Evolutionary conservation across 345 rosid species (phyloP).

Genomic region (Acer saccharum): DNA sequence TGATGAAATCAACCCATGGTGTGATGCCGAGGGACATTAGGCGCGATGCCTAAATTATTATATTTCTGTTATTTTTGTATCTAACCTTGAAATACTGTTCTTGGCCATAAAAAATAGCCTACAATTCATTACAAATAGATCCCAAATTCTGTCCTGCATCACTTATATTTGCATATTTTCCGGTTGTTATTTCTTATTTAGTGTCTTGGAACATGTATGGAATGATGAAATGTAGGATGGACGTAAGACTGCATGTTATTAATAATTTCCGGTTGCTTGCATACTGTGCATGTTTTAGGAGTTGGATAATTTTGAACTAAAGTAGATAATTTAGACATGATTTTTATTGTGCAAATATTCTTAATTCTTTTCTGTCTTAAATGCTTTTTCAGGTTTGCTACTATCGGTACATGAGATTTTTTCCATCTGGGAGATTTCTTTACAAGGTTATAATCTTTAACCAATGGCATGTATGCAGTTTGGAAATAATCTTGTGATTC

Average conservation of each 20-base stretch:
- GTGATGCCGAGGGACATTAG: not conserved
- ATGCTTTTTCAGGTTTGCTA: constrained; percentile 75
- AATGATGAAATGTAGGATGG: not conserved
- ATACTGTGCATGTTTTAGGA: not conserved
- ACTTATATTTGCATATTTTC: not conserved
- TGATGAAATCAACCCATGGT: not conserved
- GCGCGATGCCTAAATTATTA: not conserved
- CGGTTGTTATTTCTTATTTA: not conserved
- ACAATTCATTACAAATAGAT: not conserved
- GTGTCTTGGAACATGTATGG: not conserved
- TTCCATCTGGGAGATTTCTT: constrained; percentile 86
- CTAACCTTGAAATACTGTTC: not conserved
- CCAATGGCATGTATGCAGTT: not conserved
- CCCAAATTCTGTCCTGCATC: not conserved
- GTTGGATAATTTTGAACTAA: not conserved
- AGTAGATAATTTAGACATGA: not conserved
- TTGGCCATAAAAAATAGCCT: not conserved
- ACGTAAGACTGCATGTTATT: not conserved
- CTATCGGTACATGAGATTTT: constrained; percentile 85
- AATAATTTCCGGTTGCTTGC: not conserved
- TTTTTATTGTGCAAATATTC: constrained; percentile 3
- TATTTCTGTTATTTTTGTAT: not conserved
- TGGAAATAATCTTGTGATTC: not conserved
- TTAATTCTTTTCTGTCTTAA: constrained; percentile 5
- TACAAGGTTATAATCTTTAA: constrained; percentile 66